Conservation (phyloP, 805 yeast species). For the Hanseniaspora lindneri region DNA sequence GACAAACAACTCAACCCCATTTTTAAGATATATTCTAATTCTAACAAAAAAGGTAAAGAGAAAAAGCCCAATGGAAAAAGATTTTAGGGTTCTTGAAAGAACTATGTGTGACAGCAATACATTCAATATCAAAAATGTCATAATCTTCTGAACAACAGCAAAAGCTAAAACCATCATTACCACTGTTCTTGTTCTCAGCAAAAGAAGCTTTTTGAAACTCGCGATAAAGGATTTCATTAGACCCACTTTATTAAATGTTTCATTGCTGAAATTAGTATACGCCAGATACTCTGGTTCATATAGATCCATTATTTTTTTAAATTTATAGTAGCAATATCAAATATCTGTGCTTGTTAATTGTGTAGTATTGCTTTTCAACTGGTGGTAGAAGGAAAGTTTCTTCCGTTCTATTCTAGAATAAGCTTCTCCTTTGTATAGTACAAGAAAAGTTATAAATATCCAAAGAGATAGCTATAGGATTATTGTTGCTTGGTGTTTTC, state of each 20-base stretch:
- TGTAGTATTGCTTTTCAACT: too few species aligned
- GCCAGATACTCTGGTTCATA: neutral
- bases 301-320: neutral
- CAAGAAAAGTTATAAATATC: too few species aligned
- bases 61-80: neutral
- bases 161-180: neutral
- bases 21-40: neutral
- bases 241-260: neutral
- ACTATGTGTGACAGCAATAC: neutral
- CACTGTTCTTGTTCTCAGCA: neutral
- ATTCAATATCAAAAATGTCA: slow-evolving; percentile 3
- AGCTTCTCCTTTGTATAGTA: too few species aligned
- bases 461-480: too few species aligned
- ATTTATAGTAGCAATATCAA: too few species aligned
- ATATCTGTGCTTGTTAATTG: too few species aligned
- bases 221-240: neutral
- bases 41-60: slow-evolving; percentile 2
- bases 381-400: too few species aligned
- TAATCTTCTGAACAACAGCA: slow-evolving; percentile 3
- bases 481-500: too few species aligned
- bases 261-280: neutral
- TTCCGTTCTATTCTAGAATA: too few species aligned
- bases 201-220: neutral
- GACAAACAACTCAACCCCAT: slow-evolving; percentile 3
- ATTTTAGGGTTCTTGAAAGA: neutral